These are phyloP conservation scores for Silene latifolia DNA, from an alignment of 148 eudicot genomes.

Conservation along the genomic window DNA sequence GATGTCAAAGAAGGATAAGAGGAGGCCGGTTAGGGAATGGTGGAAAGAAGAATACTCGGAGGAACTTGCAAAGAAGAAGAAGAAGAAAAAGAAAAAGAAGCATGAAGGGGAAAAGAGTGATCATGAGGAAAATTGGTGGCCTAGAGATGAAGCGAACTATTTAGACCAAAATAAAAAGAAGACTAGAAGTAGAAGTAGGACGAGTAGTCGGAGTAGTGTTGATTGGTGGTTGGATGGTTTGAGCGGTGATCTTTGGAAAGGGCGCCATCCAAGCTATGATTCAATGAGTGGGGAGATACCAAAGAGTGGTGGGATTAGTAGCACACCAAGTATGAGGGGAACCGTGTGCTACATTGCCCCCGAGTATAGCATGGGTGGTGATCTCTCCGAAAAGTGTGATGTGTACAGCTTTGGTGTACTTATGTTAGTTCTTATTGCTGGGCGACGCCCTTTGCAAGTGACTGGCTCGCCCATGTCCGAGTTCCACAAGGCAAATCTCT, in stretches of 20 bases:
- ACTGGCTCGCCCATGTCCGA: conserved; percentile 80
- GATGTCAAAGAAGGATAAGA: conserved; percentile 52
- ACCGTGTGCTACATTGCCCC: conserved; percentile 93
- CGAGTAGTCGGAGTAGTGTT: conserved; percentile 51
- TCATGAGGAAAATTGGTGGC: conserved; percentile 60
- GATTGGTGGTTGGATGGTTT: conserved; percentile 96
- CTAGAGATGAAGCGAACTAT: conserved; percentile 52
- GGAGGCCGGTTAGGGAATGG: conserved; percentile 87
- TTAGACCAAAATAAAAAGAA: conserved; percentile 42
- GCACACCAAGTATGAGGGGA: conserved; percentile 97
- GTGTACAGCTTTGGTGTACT: conserved; percentile 87
- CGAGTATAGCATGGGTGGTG: conserved; percentile 66
- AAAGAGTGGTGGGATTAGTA: conserved; percentile 74
- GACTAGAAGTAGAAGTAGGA: conserved; percentile 39
- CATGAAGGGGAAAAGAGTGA: conserved; percentile 28
- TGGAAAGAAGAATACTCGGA: conserved; percentile 93
- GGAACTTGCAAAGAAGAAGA: conserved; percentile 76
- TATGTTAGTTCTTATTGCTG: conserved; percentile 70
- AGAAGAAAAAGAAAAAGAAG: conserved; percentile 44
- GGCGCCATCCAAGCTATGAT: conserved; percentile 48
- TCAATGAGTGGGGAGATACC: conserved; percentile 68
- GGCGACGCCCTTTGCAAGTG: conserved; percentile 83
- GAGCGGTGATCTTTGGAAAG: conserved; percentile 72
- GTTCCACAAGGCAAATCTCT: conserved; percentile 81
- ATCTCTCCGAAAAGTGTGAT: conserved; percentile 85